Base-by-base conservation (phyloP, 148 eudicot genomes). In the Silene uniflora region DNA sequence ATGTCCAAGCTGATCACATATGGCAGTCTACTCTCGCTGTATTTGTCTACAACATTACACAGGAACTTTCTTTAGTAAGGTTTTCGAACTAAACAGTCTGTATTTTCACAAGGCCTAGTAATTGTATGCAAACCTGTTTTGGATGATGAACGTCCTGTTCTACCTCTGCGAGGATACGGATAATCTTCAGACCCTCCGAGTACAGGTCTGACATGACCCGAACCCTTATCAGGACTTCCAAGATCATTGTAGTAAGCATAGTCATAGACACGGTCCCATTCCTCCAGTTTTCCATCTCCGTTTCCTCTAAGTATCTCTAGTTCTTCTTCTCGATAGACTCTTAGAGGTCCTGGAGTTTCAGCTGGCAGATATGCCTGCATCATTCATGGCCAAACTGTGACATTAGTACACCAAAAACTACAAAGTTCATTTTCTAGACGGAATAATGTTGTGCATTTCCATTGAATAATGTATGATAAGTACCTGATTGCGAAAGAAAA, bases 201-300 rank as follows among this genome's bases (percentile, higher is more conserved):
- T 47, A 87, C 81, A 8, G 93, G 88, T 10, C 96, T 85, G 8
- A 25, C 78, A 70, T 85, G 77, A 24, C 86, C 23, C 0, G 79
- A 22, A 25, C 85, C 91, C 44, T 74, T 84, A 64, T 88, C 91
- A 0, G 98, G 93, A 62, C 83, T 86, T 32, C 93, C 90, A 56
- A 86, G 80, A 79, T 93, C 98, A 71, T 93, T 89, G 78, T 91
- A 93, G 73, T 62, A 67, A n/a, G 87, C 98, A 73, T 89, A 93
- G 84, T 93, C 98, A 75, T 93, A 93, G 7, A 93, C 88, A 14
- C 98, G 86, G 61, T 93, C 97, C 98, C 97, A 93, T 79, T 93
- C 94, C 75, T 93, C 82, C 0, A 87, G 88, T 78, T 87, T 77
- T 59, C 88, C 94, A 42, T 75, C 81, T 76, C 97, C 97, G 66